Percentiles rank a stretch among this genome's conserved stretches.
Conservation (phyloP, 2,329 filamentous ascomycete species). For the Colletotrichum lindemuthianum region DNA sequence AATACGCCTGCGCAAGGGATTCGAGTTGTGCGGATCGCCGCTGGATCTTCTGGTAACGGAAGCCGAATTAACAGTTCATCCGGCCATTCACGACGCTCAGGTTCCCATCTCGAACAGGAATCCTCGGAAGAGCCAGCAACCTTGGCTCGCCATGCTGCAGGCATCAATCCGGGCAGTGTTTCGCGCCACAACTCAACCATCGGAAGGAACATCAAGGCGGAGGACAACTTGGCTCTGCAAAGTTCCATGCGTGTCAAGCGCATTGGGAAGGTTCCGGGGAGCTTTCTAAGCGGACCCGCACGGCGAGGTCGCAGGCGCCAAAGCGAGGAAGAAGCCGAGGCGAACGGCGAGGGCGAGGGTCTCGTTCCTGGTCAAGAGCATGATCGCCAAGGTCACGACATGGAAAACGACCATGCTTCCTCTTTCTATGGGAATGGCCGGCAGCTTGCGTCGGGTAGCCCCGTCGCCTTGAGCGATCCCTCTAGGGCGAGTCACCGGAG, state of each 20-base stretch:
- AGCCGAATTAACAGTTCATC: conserved; percentile 48
- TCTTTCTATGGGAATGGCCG: conserved; percentile 57
- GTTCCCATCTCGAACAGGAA: conserved; percentile 58
- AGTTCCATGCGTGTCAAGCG: conserved; percentile 83
- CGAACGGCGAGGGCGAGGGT: conserved; percentile 53
- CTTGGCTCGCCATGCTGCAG: conserved; percentile 56
- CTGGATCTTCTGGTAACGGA: conserved; percentile 60
- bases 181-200: conserved; percentile 63
- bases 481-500: conserved; percentile 54
- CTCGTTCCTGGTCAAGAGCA: conserved; percentile 53
- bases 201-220: conserved; percentile 58
- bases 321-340: conserved; percentile 72
- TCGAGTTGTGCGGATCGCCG: conserved; percentile 65
- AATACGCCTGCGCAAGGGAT: conserved; percentile 65
- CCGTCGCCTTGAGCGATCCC: conserved; percentile 60
- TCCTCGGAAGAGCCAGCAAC: conserved; percentile 60
- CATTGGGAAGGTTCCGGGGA: conserved; percentile 78
- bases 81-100: conserved; percentile 49
- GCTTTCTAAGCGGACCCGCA: conserved; percentile 82
- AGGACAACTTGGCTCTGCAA: conserved; percentile 73
- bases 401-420: conserved; percentile 52
- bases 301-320: conserved; percentile 75
- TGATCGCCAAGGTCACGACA: conserved; percentile 51
- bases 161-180: conserved; percentile 61
- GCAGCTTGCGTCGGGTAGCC: conserved; percentile 68